phyloP scores from a whole-genome alignment of 768 basidiomycete species.

The Hygrophoropsis aurantiaca region DNA sequence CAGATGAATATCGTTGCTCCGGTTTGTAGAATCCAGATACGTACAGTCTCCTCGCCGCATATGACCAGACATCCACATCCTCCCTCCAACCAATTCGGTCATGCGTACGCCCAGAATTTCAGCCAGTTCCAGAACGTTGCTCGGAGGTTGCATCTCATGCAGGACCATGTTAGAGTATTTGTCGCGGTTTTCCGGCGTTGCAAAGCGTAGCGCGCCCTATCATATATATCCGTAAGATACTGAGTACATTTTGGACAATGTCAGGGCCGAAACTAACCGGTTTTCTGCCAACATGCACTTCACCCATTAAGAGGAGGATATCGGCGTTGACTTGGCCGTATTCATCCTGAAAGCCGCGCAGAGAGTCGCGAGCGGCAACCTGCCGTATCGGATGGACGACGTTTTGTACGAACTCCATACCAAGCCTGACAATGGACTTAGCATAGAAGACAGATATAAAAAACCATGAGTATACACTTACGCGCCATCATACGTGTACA shows the following conservation, averaged over 20 bases:
- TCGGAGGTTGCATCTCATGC: constrained; percentile 24
- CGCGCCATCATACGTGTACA: constrained; percentile 41
- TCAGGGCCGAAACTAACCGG: too few relatives aligned
- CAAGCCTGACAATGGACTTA: constrained; percentile 28
- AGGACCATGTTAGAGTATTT: constrained; percentile 31
- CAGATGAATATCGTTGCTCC: neutral
- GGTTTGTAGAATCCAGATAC: constrained; percentile 3
- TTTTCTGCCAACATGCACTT: constrained; percentile 37
- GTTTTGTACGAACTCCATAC: constrained; percentile 37
- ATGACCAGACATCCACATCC: constrained; percentile 44
- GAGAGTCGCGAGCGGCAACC: constrained; percentile 29
- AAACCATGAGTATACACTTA: constrained; percentile 23
- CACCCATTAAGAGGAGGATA: constrained; percentile 41
- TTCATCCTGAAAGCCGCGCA: constrained; percentile 42
- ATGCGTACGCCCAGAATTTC: constrained; percentile 32
- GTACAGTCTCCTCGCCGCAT: constrained; percentile 47
- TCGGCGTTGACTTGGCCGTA: constrained; percentile 30
- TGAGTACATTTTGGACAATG: too few relatives aligned
- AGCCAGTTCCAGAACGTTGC: constrained; percentile 28
- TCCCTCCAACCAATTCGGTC: constrained; percentile 23
- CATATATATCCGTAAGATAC: neutral
- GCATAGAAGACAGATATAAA: neutral
- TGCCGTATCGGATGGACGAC: constrained; percentile 34
- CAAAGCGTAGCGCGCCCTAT: constrained; percentile 34
- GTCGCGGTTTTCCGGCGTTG: constrained; percentile 25